phyloP scores from a whole-genome alignment of 441 rosid genomes.

The Biscutella laevigata region DNA sequence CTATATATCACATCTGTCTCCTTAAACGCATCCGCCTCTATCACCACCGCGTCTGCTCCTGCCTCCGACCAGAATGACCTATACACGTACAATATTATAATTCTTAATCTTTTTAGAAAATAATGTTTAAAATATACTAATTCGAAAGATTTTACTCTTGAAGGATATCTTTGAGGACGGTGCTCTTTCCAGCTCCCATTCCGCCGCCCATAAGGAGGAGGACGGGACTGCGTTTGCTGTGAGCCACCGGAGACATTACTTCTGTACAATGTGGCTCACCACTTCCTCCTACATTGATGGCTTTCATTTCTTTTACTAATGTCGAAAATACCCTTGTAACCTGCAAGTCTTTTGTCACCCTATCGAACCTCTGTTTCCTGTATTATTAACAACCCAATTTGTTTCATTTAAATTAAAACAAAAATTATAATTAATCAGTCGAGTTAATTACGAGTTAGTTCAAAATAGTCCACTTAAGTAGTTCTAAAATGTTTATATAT shows the following conservation, averaged over 20 bases:
- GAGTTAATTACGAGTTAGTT: background rate
- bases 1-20: slow-evolving; percentile 75
- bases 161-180: slow-evolving; percentile 67
- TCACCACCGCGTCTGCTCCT: slow-evolving; percentile 49
- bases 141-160: slow-evolving; percentile 59
- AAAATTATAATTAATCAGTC: too few relatives aligned
- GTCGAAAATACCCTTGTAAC: slow-evolving; percentile 57
- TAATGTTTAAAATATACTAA: too few relatives aligned
- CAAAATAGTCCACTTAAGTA: slow-evolving; percentile 9
- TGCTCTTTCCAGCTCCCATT: slow-evolving; percentile 96
- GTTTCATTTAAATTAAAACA: background rate
- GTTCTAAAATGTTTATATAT: background rate
- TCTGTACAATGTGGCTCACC: slow-evolving; percentile 38
- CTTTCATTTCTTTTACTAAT: slow-evolving; percentile 70
- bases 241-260: slow-evolving; percentile 72
- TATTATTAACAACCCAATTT: background rate
- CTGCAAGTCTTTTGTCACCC: slow-evolving; percentile 47
- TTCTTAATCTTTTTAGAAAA: too few relatives aligned
- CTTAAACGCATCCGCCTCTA: slow-evolving; percentile 92
- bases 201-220: slow-evolving; percentile 94
- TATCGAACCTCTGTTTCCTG: slow-evolving; percentile 74
- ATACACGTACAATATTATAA: too few relatives aligned
- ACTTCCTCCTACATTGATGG: slow-evolving; percentile 27
- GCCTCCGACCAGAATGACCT: slow-evolving; percentile 78
- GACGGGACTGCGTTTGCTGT: slow-evolving; percentile 65